Base-by-base conservation (phyloP, 1,139 yeast genomes). In the Eremothecium gossypii region DNA sequence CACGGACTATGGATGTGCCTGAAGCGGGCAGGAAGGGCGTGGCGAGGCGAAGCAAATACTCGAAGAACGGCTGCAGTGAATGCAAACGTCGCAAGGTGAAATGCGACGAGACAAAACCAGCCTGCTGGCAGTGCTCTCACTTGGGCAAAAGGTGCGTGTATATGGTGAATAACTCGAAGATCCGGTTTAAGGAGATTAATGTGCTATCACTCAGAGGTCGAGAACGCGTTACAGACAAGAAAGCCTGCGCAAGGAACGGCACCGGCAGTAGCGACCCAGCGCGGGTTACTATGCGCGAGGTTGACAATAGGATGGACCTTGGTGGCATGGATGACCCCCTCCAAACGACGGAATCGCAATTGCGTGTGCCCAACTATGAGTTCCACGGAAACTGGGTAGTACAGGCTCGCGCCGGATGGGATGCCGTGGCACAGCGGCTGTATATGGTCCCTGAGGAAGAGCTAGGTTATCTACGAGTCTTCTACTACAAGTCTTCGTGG, bases 401-500 rank as follows among this genome's bases (percentile, higher is more conserved):
- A 6, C 23, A 17, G 23, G 23, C 23, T 3, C 23, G 23, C 23
- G 23, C 23, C 6, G 23, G 23, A 3, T 37, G 57, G 53, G 48
- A 52, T 41, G 43, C 48, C 44, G 39, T 53, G 45, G 39, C 49
- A 42, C 2, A 17, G 46, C 36, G 50, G 44, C 29, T 55, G 50
- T 31, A 63, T 64, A 58, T 46, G 56, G 10, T 35, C 51, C 7
- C 44, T 54, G 4, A 69, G 59, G 45, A 51, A 52, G 43, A 55
- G 55, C 11, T 64, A 61, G 37, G 55, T 4, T 64, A 67, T 35
- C 46, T 68, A 37, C 63, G 62, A 34, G 55, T 64, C 2, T 66
- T 67, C 43, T 58, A 67, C 42, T 66, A 69, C 27, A 63, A 65
- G 44, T 60, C 65, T 23, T 66, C 68, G 12, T 54, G 61, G 40